Evolutionary conservation across 805 yeast genomes (phyloP).

Genomic region (Grigorovia humatica): DNA sequence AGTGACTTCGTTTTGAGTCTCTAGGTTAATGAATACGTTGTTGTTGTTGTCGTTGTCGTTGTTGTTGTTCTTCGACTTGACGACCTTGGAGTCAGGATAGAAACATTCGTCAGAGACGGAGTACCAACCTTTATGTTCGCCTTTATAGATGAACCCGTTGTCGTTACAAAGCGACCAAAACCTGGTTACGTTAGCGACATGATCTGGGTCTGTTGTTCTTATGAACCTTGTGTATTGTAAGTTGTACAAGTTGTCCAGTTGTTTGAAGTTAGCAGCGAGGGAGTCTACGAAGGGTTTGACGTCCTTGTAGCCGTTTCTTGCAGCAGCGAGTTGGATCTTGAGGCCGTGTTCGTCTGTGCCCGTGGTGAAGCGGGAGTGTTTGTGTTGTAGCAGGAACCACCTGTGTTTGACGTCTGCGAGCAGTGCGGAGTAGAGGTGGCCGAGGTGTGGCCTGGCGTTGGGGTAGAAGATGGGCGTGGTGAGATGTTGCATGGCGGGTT

Average conservation of each 20-base stretch:
- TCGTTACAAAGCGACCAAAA: conserved; percentile 59
- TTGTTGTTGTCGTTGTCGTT: conserved; percentile 18
- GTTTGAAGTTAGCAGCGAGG: conserved; percentile 52
- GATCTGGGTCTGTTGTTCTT: conserved; percentile 84
- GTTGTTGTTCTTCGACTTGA: conserved; percentile 15
- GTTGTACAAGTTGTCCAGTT: conserved; percentile 47
- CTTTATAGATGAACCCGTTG: conserved; percentile 66
- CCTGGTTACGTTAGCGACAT: conserved; percentile 47
- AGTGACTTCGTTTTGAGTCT: conserved; percentile 65
- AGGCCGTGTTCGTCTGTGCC: conserved; percentile 98
- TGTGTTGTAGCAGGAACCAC: conserved; percentile 47
- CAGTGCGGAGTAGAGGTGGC: conserved; percentile 83
- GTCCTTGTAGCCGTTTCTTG: conserved; percentile 32
- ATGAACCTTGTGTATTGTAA: conserved; percentile 68
- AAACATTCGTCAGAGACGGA: conserved; percentile 91
- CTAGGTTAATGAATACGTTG: conserved; percentile 34
- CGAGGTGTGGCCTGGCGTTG: conserved; percentile 89
- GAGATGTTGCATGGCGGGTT: conserved; percentile 40
- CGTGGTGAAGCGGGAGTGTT: conserved; percentile 54
- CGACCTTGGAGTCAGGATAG: conserved; percentile 73
- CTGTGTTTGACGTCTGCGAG: conserved; percentile 69
- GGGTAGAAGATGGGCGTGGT: conserved; percentile 96
- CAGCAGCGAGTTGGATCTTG: conserved; percentile 84
- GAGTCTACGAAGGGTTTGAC: conserved; percentile 68
- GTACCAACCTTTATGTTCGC: conserved; percentile 89